Conservation (phyloP, 1,139 yeast genomes). For the Diutina mesorugosa region DNA sequence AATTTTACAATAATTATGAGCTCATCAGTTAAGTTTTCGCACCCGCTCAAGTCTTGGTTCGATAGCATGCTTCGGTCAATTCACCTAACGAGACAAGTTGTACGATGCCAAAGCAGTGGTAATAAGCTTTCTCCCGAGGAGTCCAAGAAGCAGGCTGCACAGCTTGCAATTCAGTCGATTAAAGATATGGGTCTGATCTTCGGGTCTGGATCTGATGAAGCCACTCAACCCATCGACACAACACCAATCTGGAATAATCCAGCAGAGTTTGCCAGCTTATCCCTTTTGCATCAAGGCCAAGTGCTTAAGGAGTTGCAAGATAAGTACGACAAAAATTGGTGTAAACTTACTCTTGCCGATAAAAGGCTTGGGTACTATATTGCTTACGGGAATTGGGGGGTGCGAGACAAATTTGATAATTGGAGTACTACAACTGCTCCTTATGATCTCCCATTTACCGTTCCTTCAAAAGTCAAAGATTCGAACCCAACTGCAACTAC, state of each 20-base stretch:
- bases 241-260: constrained; percentile 38
- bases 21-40: background rate
- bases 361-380: constrained; percentile 43
- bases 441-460: constrained; percentile 42
- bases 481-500: constrained; percentile 14
- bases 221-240: constrained; percentile 41
- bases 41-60: background rate
- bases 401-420: constrained; percentile 40
- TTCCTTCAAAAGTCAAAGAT: constrained; percentile 20
- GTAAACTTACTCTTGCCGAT: constrained; percentile 24
- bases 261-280: constrained; percentile 25
- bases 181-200: constrained; percentile 30
- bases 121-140: constrained; percentile 6
- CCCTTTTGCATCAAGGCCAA: constrained; percentile 46
- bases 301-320: constrained; percentile 41
- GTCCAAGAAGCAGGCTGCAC: constrained; percentile 20
- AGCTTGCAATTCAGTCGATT: constrained; percentile 28
- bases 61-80: background rate
- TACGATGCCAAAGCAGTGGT: background rate
- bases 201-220: constrained; percentile 21
- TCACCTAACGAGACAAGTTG: background rate
- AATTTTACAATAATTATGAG: no score
- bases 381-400: constrained; percentile 55
- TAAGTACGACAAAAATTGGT: constrained; percentile 41
- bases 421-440: constrained; percentile 29